Evolutionary conservation across 1,139 yeast genomes (phyloP).

Genomic region (Blastobotrys malaysiensis): DNA sequence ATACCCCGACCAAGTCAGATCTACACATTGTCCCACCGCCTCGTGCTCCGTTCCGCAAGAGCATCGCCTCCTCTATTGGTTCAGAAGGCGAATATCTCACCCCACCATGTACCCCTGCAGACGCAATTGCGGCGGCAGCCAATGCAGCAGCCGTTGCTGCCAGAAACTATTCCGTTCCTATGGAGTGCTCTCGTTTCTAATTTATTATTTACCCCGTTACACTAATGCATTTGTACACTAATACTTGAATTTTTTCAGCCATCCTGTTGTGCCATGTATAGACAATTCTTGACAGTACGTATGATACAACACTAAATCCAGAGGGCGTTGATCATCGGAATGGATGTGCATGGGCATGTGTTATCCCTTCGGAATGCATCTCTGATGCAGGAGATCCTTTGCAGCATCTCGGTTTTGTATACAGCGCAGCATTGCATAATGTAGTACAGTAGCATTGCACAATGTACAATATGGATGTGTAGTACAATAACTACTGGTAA

Average conservation of each 20-base stretch:
- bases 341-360: neutral
- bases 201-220: neutral
- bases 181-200: neutral
- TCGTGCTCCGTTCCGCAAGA: conserved; percentile 7
- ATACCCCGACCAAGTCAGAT: conserved; percentile 15
- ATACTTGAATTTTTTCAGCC: neutral
- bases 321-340: neutral
- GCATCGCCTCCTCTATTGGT: neutral
- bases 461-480: too few relatives aligned
- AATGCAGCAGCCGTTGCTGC: neutral
- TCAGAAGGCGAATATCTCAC: conserved; percentile 22
- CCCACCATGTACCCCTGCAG: conserved; percentile 33
- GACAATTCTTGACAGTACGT: too few relatives aligned
- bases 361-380: neutral
- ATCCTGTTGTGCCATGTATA: too few relatives aligned
- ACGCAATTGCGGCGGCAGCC: conserved; percentile 5
- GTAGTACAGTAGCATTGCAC: too few relatives aligned
- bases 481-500: too few relatives aligned
- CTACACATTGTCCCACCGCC: conserved; percentile 10
- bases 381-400: neutral
- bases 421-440: too few relatives aligned
- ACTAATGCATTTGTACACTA: neutral
- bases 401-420: too few relatives aligned
- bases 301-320: too few relatives aligned
- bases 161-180: neutral